These are phyloP conservation scores for Aspergillus tanneri DNA, from an alignment of 2,329 filamentous ascomycete genomes.

Conservation along the genomic window DNA sequence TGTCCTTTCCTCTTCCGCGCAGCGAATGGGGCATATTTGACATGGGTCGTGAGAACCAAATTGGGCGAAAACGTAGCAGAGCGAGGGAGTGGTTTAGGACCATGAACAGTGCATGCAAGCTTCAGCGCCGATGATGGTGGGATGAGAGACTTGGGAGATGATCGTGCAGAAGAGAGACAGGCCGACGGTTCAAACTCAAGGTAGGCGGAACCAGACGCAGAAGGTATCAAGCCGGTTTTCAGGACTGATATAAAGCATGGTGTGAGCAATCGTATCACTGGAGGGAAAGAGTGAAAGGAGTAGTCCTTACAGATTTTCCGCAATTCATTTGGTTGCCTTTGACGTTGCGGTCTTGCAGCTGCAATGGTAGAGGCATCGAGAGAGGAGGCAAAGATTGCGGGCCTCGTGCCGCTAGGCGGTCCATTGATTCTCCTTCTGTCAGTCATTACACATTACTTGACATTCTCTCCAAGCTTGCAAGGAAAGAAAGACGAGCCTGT, in stretches of 20 bases:
- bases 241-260: slow-evolving; percentile 61
- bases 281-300: not conserved
- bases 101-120: slow-evolving; percentile 88
- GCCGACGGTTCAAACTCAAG: slow-evolving; percentile 52
- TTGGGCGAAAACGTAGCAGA: slow-evolving; percentile 91
- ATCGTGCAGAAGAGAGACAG: slow-evolving; percentile 45
- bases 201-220: slow-evolving; percentile 87
- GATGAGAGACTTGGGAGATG: slow-evolving; percentile 49
- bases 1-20: slow-evolving; percentile 80
- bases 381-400: slow-evolving; percentile 65
- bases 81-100: slow-evolving; percentile 83
- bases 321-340: slow-evolving; percentile 67
- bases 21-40: slow-evolving; percentile 96
- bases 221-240: slow-evolving; percentile 87
- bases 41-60: slow-evolving; percentile 84
- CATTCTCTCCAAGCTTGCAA: slow-evolving; percentile 8
- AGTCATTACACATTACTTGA: slow-evolving; percentile 55
- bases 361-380: slow-evolving; percentile 49
- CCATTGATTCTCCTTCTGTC: slow-evolving; percentile 91
- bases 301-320: slow-evolving; percentile 75
- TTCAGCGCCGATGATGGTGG: slow-evolving; percentile 70
- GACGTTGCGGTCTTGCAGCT: slow-evolving; percentile 52
- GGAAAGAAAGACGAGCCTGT: slow-evolving; percentile 4
- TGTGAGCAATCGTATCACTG: slow-evolving; percentile 15
- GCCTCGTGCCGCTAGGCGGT: slow-evolving; percentile 71